These are phyloP conservation scores for Rubia balearica DNA, from an alignment of 305 asterid genomes.

Conservation along the genomic window DNA sequence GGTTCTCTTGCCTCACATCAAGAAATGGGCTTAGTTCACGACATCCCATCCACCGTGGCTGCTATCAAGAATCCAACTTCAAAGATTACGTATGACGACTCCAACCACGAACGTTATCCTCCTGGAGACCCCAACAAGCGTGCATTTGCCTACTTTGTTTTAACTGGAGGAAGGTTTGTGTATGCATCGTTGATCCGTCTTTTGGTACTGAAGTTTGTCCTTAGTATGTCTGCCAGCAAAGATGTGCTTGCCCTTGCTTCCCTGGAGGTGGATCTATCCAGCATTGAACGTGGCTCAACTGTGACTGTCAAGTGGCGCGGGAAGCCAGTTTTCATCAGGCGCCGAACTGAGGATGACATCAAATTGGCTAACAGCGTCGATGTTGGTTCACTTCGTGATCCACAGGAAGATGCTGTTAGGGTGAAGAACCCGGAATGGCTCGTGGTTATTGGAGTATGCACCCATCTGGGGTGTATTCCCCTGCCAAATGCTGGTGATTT, in stretches of 20 bases:
- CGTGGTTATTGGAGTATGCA: slow-evolving; percentile 45
- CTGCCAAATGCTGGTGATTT: slow-evolving; percentile 49
- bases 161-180: slow-evolving; percentile 66
- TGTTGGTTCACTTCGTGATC: slow-evolving; percentile 39
- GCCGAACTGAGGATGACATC: slow-evolving; percentile 38
- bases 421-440: slow-evolving; percentile 55
- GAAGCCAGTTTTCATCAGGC: slow-evolving; percentile 46
- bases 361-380: slow-evolving; percentile 44
- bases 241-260: slow-evolving; percentile 64
- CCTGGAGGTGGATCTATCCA: slow-evolving; percentile 46
- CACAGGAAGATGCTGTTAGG: slow-evolving; percentile 42
- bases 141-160: slow-evolving; percentile 61
- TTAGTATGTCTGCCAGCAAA: slow-evolving; percentile 78
- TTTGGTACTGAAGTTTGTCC: slow-evolving; percentile 51
- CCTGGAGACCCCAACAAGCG: slow-evolving; percentile 68
- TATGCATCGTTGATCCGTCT: slow-evolving; percentile 69
- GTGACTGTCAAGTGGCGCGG: slow-evolving; percentile 53
- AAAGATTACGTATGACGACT: slow-evolving; percentile 50
- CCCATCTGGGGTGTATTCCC: slow-evolving; percentile 49
- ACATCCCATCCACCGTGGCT: slow-evolving; percentile 39
- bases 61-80: slow-evolving; percentile 61
- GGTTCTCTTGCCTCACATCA: slow-evolving; percentile 30
- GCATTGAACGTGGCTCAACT: slow-evolving; percentile 44
- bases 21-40: slow-evolving; percentile 24
- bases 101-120: slow-evolving; percentile 64